phyloP scores from a whole-genome alignment of 2,329 filamentous ascomycete species.

The Mariannaea sp. region DNA sequence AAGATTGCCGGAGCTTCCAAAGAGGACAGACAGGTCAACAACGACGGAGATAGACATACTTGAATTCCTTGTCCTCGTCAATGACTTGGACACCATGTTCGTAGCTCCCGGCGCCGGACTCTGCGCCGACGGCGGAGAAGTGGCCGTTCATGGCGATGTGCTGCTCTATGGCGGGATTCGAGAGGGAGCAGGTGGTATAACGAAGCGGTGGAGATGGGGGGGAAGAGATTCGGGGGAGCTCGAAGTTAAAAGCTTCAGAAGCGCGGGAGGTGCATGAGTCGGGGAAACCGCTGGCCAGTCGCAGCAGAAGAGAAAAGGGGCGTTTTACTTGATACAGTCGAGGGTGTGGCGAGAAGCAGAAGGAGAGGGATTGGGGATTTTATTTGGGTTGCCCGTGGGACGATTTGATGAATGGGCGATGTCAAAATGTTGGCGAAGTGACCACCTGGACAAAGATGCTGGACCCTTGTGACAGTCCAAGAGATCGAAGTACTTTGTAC shows the following conservation, averaged over 20 bases:
- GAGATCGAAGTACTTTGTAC: too few relatives aligned
- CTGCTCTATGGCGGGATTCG: conserved; percentile 16
- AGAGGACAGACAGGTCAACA: neutral
- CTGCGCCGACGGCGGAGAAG: conserved; percentile 74
- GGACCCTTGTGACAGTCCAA: conserved; percentile 22
- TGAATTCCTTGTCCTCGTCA: conserved; percentile 91
- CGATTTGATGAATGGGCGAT: conserved; percentile 9
- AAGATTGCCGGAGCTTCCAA: neutral
- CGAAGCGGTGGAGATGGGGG: conserved; percentile 21
- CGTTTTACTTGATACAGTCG: neutral
- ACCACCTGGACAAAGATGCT: conserved; percentile 21
- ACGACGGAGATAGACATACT: conserved; percentile 61
- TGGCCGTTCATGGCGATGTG: conserved; percentile 71
- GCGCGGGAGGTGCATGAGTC: conserved; percentile 19
- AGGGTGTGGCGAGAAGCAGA: neutral
- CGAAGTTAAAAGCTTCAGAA: conserved; percentile 21
- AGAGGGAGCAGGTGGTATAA: neutral
- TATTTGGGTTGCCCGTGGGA: conserved; percentile 18
- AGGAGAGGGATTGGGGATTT: conserved; percentile 6
- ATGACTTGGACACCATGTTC: conserved; percentile 97
- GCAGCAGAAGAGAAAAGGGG: conserved; percentile 8
- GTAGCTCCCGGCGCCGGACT: conserved; percentile 69
- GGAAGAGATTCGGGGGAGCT: conserved; percentile 17
- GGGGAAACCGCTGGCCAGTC: conserved; percentile 9
- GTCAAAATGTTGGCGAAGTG: conserved; percentile 20